Evolutionary conservation across 139 green algal species (phyloP).

Genomic region (Edaphochlamys debaryana): DNA sequence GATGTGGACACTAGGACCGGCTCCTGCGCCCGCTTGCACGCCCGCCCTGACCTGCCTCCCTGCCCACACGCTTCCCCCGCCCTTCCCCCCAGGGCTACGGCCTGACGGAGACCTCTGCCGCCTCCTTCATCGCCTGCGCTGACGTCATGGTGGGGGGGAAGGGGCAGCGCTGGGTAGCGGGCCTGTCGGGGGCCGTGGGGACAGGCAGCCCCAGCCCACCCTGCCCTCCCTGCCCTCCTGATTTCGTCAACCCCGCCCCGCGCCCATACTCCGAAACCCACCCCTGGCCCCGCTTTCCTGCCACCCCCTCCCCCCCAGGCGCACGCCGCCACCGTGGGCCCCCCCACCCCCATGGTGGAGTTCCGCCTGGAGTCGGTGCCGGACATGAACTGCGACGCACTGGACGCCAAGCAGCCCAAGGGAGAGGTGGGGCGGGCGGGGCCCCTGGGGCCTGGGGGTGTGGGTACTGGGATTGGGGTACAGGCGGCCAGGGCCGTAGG

Average conservation of each 20-base stretch:
- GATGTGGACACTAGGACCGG: no score
- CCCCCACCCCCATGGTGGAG: constrained; percentile 50
- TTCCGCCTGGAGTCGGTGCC: constrained; percentile 40
- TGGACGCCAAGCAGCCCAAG: constrained; percentile 60
- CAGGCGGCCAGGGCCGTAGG: no score
- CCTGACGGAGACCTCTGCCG: constrained; percentile 90
- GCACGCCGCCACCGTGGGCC: constrained; percentile 80
- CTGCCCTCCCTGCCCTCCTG: no score
- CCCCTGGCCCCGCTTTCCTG: no score
- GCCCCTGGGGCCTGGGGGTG: no score
- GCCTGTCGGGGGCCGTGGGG: neutral
- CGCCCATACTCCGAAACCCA: no score
- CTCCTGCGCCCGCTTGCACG: no score
- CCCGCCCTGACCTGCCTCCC: no score
- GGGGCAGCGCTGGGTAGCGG: neutral
- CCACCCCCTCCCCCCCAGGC: constrained; percentile 1
- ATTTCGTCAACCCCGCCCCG: no score
- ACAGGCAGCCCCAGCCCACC: no score
- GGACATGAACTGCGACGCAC: constrained; percentile 88
- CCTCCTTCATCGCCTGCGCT: constrained; percentile 77
- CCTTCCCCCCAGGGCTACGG: constrained; percentile 82
- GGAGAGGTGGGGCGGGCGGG: no score
- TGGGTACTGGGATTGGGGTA: no score
- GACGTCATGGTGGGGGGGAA: constrained; percentile 52
- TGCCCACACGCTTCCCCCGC: constrained; percentile 16